phyloP scores from a whole-genome alignment of 225 moss, liverwort and hornwort genomes.

The Rhytidiadelphus loreus region DNA sequence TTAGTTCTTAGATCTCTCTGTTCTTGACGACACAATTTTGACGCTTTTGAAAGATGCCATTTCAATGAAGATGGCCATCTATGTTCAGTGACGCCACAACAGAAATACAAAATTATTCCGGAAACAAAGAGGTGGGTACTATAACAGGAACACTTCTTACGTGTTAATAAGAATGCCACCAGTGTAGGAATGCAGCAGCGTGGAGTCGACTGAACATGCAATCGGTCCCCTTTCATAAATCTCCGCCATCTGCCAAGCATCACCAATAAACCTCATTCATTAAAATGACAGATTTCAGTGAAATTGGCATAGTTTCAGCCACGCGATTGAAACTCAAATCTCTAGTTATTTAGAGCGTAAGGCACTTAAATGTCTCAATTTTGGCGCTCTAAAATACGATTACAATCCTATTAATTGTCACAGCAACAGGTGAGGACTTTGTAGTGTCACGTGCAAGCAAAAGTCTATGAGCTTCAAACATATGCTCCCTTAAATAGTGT shows the following conservation, averaged over 20 bases:
- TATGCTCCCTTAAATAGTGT: not conserved
- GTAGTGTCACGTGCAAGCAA: not conserved
- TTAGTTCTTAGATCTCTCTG: too few species aligned
- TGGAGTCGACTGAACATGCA: slow-evolving; percentile 60
- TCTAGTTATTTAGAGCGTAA: not conserved
- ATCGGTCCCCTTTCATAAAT: slow-evolving; percentile 84
- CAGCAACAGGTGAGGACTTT: not conserved
- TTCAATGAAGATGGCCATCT: not conserved
- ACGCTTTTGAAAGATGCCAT: not conserved
- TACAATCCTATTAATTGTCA: not conserved
- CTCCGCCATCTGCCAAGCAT: slow-evolving; percentile 72
- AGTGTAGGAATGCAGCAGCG: slow-evolving; percentile 48
- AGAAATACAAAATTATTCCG: not conserved
- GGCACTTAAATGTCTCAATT: not conserved
- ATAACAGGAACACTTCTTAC: slow-evolving; percentile 6
- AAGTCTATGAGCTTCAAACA: not conserved
- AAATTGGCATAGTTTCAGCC: not conserved
- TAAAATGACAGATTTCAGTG: not conserved
- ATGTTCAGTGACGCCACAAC: not conserved
- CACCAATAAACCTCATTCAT: not conserved
- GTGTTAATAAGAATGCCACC: slow-evolving; percentile 66
- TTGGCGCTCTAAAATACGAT: not conserved
- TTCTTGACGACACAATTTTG: not conserved
- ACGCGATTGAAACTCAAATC: not conserved
- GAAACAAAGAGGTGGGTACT: not conserved